Conservation (phyloP, 2,329 filamentous ascomycete species). For the Ceratocystis ficicola region DNA sequence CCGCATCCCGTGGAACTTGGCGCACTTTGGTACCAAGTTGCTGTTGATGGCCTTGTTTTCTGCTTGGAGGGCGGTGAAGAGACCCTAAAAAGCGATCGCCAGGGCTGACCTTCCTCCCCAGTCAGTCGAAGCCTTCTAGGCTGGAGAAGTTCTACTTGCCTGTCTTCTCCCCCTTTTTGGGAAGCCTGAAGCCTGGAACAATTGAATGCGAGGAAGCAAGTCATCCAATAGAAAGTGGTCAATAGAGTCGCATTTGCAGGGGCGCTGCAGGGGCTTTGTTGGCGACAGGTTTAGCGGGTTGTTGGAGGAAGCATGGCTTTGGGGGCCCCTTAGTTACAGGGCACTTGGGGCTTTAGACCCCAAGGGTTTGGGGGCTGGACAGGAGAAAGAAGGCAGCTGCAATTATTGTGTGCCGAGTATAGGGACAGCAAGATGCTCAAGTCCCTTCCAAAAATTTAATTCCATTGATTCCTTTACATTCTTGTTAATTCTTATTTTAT, state of each 20-base stretch:
- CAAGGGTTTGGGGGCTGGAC: too few species aligned
- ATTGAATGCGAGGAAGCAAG: too few species aligned
- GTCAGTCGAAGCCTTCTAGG: too few species aligned
- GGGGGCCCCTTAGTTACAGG: neutral
- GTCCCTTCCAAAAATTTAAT: neutral
- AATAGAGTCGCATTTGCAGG: neutral
- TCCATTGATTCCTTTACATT: neutral
- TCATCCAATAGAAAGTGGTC: neutral
- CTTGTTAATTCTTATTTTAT: constrained; percentile 11
- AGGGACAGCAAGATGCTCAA: too few species aligned
- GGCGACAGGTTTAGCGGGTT: neutral
- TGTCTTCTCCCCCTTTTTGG: neutral
- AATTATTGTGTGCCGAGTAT: too few species aligned
- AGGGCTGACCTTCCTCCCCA: neutral
- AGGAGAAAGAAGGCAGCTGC: too few species aligned
- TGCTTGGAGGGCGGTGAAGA: neutral
- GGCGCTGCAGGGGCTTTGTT: neutral
- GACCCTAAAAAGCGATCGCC: neutral
- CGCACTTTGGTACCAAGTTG: too few species aligned
- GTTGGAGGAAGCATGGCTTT: neutral
- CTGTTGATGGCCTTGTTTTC: too few species aligned
- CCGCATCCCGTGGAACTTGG: too few species aligned
- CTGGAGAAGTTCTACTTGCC: too few species aligned
- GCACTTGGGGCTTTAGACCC: too few species aligned
- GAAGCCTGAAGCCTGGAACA: neutral